Evolutionary conservation across 2,329 filamentous ascomycete genomes (phyloP).

Genomic region (Dryadomyces quercivorus): DNA sequence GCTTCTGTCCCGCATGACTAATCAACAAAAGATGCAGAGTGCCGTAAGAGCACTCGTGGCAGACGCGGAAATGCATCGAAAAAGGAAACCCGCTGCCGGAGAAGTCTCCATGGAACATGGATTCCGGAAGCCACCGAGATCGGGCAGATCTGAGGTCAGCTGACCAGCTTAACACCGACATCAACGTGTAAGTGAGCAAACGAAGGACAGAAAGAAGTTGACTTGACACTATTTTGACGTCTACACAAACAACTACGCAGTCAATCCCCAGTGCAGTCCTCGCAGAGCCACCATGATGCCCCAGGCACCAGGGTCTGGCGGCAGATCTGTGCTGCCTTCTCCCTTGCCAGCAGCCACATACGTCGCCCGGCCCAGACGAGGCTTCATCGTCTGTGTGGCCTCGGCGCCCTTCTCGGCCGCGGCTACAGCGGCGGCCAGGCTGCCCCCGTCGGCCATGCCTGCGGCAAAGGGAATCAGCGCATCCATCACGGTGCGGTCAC

Average conservation of each 20-base stretch:
- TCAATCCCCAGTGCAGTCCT: constrained; percentile 18
- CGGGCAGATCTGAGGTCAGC: too few relatives aligned
- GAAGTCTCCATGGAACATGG: too few relatives aligned
- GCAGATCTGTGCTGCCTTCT: constrained; percentile 34
- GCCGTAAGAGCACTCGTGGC: too few relatives aligned
- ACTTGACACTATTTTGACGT: not conserved
- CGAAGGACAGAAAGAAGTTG: not conserved
- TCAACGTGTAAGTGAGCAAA: too few relatives aligned
- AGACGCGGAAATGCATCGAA: not conserved
- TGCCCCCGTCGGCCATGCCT: constrained; percentile 27
- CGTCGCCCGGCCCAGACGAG: constrained; percentile 53
- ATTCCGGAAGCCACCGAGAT: too few relatives aligned
- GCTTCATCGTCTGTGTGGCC: constrained; percentile 51
- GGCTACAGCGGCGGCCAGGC: constrained; percentile 42
- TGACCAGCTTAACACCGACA: too few relatives aligned
- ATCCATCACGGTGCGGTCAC: constrained; percentile 46
- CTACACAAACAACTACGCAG: not conserved
- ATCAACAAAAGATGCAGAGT: not conserved
- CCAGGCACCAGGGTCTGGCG: constrained; percentile 60
- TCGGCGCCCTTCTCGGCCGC: constrained; percentile 49
- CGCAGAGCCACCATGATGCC: constrained; percentile 48
- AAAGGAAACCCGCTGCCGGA: too few relatives aligned
- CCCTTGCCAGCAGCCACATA: constrained; percentile 45
- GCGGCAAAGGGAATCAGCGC: constrained; percentile 41
- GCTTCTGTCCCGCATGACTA: not conserved